Conservation (phyloP, 257 asterid genomes). For the Henckelia pumila region DNA sequence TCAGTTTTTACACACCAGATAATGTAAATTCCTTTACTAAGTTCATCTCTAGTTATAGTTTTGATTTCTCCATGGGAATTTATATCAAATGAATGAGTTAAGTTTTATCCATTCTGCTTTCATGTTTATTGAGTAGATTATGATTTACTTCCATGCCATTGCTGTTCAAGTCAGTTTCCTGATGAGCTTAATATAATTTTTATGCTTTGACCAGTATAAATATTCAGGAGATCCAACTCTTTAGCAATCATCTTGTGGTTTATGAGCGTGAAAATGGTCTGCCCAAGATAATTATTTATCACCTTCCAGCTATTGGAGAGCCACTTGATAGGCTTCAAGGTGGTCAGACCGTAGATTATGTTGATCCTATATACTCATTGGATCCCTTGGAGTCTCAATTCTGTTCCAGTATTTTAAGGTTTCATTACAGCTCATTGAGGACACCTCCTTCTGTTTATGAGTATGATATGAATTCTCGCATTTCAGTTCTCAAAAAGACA, state of each 20-base stretch:
- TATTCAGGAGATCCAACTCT: constrained; percentile 76
- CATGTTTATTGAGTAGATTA: neutral
- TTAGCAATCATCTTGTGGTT: constrained; percentile 70
- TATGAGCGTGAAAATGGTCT: constrained; percentile 83
- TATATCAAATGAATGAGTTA: neutral
- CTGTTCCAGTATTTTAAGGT: constrained; percentile 73
- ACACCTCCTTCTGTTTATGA: constrained; percentile 88
- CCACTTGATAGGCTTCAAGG: constrained; percentile 62
- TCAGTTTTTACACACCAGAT: neutral
- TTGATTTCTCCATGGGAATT: neutral
- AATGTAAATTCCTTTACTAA: neutral
- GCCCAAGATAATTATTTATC: constrained; percentile 57
- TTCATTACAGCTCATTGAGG: constrained; percentile 70
- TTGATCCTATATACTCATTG: constrained; percentile 76
- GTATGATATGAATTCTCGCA: constrained; percentile 80
- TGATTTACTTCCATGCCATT: neutral
- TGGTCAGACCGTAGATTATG: constrained; percentile 66
- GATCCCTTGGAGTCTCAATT: constrained; percentile 63
- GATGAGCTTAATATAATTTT: constrained; percentile 26
- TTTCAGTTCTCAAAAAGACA: constrained; percentile 82
- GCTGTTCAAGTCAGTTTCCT: constrained; percentile 18
- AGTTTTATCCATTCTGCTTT: neutral
- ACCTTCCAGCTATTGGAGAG: constrained; percentile 74
- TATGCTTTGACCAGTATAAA: constrained; percentile 58
- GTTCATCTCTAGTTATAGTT: neutral